Conservation (phyloP, 495 filamentous ascomycete species). For the Tetracladium setigerum region DNA sequence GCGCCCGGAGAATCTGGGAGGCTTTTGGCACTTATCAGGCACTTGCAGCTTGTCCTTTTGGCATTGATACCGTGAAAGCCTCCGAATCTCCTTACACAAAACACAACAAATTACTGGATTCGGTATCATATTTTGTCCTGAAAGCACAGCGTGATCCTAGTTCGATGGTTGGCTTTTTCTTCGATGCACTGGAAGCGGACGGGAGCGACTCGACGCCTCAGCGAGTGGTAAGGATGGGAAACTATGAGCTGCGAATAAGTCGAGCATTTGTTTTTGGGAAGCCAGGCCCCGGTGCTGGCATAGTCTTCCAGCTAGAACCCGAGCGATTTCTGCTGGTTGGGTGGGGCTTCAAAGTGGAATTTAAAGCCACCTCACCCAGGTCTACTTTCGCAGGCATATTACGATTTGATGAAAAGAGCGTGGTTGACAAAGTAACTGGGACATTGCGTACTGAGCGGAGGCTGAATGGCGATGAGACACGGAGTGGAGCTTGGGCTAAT, state of each 20-base stretch:
- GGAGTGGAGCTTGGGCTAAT: constrained; percentile 33
- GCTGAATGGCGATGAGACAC: constrained; percentile 43
- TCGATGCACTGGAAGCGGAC: constrained; percentile 29
- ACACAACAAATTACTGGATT: constrained; percentile 32
- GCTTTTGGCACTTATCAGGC: constrained; percentile 36
- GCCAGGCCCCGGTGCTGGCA: constrained; percentile 31
- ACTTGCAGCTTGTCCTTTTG: constrained; percentile 36
- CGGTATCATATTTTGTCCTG: constrained; percentile 29
- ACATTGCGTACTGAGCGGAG: constrained; percentile 28
- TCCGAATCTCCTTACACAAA: constrained; percentile 26
- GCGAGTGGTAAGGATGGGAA: background rate
- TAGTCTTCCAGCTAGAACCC: constrained; percentile 34
- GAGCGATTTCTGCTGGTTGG: constrained; percentile 38
- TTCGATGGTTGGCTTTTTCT: constrained; percentile 37
- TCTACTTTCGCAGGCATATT: constrained; percentile 37
- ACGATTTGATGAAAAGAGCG: constrained; percentile 32
- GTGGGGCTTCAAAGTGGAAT: constrained; percentile 36
- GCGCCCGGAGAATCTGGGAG: constrained; percentile 35
- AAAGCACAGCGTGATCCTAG: constrained; percentile 30
- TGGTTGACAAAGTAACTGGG: constrained; percentile 29
- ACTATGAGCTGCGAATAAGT: constrained; percentile 31
- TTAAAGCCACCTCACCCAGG: constrained; percentile 19
- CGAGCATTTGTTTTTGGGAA: constrained; percentile 41
- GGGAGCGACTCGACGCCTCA: background rate
- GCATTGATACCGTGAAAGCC: constrained; percentile 32